phyloP scores from a whole-genome alignment of 495 filamentous ascomycete species.

The Tetracladium marchalianum region DNA sequence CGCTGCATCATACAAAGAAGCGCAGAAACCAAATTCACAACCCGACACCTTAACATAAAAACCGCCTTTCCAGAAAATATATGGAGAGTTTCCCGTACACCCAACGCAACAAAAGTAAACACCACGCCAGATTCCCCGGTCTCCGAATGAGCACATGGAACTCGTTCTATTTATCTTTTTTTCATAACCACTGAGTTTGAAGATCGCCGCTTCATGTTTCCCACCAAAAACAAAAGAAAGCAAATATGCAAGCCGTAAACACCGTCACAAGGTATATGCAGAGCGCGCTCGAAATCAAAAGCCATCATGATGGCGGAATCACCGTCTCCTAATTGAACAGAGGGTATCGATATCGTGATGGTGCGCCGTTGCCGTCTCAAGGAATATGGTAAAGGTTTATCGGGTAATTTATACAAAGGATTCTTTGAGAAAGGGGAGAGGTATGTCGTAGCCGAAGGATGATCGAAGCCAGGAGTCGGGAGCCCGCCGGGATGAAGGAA shows the following conservation, averaged over 20 bases:
- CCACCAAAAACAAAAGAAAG: constrained; percentile 6
- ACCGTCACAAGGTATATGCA: constrained; percentile 20
- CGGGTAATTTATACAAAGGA: constrained; percentile 20
- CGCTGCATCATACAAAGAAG: constrained; percentile 19
- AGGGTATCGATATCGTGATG: constrained; percentile 21
- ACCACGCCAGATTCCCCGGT: constrained; percentile 14
- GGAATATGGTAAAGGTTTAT: constrained; percentile 13
- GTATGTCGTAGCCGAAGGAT: constrained; percentile 14
- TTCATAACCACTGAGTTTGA: constrained; percentile 12
- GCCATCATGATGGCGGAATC: constrained; percentile 11
- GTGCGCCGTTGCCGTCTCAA: constrained; percentile 17
- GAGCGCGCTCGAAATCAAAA: constrained; percentile 22
- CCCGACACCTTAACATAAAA: constrained; percentile 13
- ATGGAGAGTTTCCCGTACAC: constrained; percentile 19
- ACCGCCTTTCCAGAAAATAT: constrained; percentile 2
- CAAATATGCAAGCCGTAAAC: constrained; percentile 18
- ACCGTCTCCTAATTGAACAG: constrained; percentile 17
- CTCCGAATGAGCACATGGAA: constrained; percentile 17
- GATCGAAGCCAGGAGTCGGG: constrained; percentile 16
- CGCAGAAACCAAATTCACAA: constrained; percentile 14
- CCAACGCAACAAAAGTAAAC: constrained; percentile 13
- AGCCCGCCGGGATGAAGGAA: constrained; percentile 15
- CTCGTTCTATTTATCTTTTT: constrained; percentile 23
- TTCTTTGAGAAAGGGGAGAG: constrained; percentile 18
- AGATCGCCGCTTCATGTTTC: constrained; percentile 20